Percentiles rank a stretch among this genome's conserved stretches.
Evolutionary conservation across 208 protist species (phyloP).

Genomic region (Trichomonas vaginalis): DNA sequence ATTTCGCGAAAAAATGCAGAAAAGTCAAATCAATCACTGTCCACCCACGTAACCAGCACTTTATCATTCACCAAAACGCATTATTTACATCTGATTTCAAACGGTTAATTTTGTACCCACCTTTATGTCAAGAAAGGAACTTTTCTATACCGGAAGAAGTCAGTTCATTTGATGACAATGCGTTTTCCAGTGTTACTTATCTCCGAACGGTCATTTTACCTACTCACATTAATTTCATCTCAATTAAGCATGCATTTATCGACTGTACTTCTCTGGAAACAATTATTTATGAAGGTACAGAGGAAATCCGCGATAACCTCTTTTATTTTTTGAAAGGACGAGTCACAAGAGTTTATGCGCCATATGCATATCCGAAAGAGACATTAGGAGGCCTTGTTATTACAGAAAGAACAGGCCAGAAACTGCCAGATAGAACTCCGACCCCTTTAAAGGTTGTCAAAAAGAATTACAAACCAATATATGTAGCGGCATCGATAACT

Average conservation of each 20-base stretch:
- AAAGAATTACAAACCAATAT: not conserved
- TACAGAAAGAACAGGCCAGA: not conserved
- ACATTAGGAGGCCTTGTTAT: not conserved
- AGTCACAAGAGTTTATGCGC: not conserved
- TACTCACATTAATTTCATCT: not conserved
- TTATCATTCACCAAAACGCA: not conserved
- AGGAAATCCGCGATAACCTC: not conserved
- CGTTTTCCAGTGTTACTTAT: not conserved
- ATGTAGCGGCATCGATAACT: not conserved
- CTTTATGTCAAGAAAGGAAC: not conserved
- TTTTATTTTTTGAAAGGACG: not conserved
- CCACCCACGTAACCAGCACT: not conserved
- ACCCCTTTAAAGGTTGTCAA: not conserved
- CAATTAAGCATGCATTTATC: not conserved
- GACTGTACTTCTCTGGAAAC: not conserved
- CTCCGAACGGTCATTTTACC: not conserved
- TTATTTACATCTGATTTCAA: not conserved
- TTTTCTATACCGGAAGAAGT: not conserved
- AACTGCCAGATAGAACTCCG: not conserved
- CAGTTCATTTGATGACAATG: not conserved
- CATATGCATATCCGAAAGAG: not conserved
- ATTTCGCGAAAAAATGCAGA: not conserved
- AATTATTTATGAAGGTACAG: not conserved
- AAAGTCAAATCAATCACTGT: not conserved
- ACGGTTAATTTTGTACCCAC: not conserved